These are phyloP conservation scores for Penicillium dipodomyicola DNA, from an alignment of 495 filamentous ascomycete species.

Conservation along the genomic window DNA sequence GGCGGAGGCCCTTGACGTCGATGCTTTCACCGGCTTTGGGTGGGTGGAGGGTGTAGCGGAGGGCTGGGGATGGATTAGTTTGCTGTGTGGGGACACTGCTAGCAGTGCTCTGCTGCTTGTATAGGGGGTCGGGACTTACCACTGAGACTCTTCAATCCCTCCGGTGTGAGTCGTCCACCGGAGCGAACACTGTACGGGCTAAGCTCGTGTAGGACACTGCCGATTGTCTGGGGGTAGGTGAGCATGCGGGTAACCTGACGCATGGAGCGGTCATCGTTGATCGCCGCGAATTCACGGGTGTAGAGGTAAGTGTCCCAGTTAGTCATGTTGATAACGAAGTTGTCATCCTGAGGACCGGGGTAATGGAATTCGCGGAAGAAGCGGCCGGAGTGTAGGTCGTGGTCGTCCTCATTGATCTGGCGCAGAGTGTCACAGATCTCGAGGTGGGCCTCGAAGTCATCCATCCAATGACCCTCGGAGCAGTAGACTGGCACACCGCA, in stretches of 20 bases:
- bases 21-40: conserved; percentile 70
- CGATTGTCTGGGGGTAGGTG: conserved; percentile 91
- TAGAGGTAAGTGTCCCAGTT: conserved; percentile 98
- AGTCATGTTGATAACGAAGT: conserved; percentile 91
- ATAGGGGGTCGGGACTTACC: conserved; percentile 53
- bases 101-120: neutral
- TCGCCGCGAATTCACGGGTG: conserved; percentile 79
- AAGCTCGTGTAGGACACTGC: conserved; percentile 85
- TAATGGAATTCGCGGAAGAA: conserved; percentile 94
- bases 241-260: conserved; percentile 87
- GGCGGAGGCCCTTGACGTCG: conserved; percentile 74
- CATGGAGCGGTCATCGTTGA: conserved; percentile 82
- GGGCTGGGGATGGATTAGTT: conserved; percentile 50
- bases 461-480: conserved; percentile 88
- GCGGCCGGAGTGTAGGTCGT: conserved; percentile 85
- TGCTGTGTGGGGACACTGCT: neutral
- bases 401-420: conserved; percentile 97
- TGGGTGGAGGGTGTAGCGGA: conserved; percentile 91
- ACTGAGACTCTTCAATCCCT: conserved; percentile 88
- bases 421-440: conserved; percentile 87
- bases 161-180: conserved; percentile 70
- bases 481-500: conserved; percentile 94
- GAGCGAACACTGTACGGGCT: conserved; percentile 82
- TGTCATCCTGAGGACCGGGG: conserved; percentile 82
- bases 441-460: conserved; percentile 89